A percentile compares a stretch with the other conserved stretches of the same genome.
Evolutionary conservation across 345 rosid species (phyloP).

Genomic region (Trapa incisa): DNA sequence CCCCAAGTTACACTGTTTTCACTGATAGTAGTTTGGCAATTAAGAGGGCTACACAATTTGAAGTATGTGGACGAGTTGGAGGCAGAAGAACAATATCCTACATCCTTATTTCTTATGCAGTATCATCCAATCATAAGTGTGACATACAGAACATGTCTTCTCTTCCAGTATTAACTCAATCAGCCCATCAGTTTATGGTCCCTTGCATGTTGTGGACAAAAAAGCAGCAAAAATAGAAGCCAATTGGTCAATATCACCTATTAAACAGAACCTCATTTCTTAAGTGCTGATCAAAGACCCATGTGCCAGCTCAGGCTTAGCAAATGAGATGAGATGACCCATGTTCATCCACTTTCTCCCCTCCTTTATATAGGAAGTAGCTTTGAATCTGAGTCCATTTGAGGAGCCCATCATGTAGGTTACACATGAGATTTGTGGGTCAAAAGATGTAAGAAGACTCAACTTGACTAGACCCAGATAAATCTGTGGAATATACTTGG

Average conservation of each 20-base stretch:
- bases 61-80: not conserved
- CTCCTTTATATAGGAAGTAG: not conserved
- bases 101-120: not conserved
- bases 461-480: not conserved
- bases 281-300: not conserved
- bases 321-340: not conserved
- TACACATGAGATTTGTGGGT: too few relatives aligned
- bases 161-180: not conserved
- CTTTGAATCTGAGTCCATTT: not conserved
- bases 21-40: not conserved
- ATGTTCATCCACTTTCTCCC: not conserved
- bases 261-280: not conserved
- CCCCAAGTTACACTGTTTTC: not conserved
- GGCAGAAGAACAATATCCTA: not conserved
- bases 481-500: not conserved
- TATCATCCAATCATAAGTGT: not conserved
- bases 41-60: slow-evolving; percentile 5
- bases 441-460: too few relatives aligned
- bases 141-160: not conserved
- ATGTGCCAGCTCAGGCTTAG: not conserved
- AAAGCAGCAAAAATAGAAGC: not conserved
- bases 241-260: not conserved
- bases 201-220: not conserved
- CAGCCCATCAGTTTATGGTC: not conserved
- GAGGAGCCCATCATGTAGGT: not conserved